phyloP scores from a whole-genome alignment of 1,284 basidiomycete species.

The Athelia psychrophila region DNA sequence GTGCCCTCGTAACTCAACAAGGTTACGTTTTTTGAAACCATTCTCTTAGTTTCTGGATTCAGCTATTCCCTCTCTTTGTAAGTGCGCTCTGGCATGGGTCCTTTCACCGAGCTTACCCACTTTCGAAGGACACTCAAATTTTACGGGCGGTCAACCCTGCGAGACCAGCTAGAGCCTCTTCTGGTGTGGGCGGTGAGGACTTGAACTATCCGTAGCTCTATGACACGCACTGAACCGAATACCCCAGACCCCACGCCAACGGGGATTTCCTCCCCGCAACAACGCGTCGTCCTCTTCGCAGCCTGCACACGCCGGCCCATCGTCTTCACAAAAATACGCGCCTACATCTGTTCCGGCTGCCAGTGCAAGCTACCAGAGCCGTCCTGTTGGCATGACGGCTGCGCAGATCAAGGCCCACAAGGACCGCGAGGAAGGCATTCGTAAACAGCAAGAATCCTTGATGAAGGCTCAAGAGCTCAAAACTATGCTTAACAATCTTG shows the following conservation, averaged over 20 bases:
- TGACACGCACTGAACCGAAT: no score
- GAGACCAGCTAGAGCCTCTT: constrained; percentile 58
- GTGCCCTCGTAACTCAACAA: no score
- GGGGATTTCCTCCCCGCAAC: constrained; percentile 43
- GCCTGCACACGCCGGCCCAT: constrained; percentile 17
- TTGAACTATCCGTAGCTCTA: no score
- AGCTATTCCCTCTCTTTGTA: constrained; percentile 62
- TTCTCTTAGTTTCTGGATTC: constrained; percentile 8
- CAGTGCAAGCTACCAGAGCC: constrained; percentile 14
- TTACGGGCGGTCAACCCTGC: constrained; percentile 61
- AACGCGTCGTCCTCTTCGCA: constrained; percentile 19
- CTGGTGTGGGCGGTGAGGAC: constrained; percentile 77
- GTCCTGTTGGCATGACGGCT: constrained; percentile 10
- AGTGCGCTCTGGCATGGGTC: constrained; percentile 12
- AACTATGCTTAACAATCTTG: constrained; percentile 61
- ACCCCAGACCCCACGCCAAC: constrained; percentile 65
- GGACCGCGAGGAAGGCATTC: constrained; percentile 37
- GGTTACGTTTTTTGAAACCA: constrained; percentile 1
- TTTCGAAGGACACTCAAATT: constrained; percentile 63
- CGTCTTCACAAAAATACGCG: constrained; percentile 11
- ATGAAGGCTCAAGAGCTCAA: constrained; percentile 63
- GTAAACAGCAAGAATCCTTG: constrained; percentile 51
- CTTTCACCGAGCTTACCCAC: constrained; percentile 1
- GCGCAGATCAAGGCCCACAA: constrained; percentile 36
- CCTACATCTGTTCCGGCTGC: constrained; percentile 9